phyloP scores from a whole-genome alignment of 228 moss, liverwort and hornwort species.

The Sphagnum fallax region DNA sequence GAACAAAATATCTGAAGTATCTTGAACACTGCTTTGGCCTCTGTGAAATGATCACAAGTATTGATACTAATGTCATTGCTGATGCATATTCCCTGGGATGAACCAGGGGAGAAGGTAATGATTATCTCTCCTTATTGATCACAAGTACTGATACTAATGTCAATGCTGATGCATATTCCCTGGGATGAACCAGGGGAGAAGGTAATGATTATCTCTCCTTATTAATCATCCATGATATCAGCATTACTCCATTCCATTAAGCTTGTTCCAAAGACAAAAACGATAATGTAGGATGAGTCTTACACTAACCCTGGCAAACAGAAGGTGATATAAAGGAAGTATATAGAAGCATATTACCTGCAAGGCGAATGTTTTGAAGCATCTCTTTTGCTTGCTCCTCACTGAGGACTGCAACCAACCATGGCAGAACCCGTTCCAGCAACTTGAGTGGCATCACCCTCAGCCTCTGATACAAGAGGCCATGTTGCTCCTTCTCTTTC shows the following conservation, averaged over 20 bases:
- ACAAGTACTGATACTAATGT: too few species aligned
- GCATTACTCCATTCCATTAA: too few species aligned
- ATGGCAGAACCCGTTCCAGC: slow-evolving; percentile 84
- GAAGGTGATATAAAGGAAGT: too few species aligned
- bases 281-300: too few species aligned
- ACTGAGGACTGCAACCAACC: slow-evolving; percentile 85
- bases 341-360: slow-evolving; percentile 31
- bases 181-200: background rate
- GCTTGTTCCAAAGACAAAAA: too few species aligned
- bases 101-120: background rate
- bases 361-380: slow-evolving; percentile 90
- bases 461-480: slow-evolving; percentile 81
- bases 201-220: background rate
- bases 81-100: background rate
- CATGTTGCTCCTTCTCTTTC: slow-evolving; percentile 90
- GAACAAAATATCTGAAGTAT: too few species aligned
- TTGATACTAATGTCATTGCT: too few species aligned
- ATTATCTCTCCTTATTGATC: too few species aligned
- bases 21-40: too few species aligned
- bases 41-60: too few species aligned
- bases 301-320: too few species aligned
- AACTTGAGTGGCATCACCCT: slow-evolving; percentile 97
- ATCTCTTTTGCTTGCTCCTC: slow-evolving; percentile 94
- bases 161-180: background rate
- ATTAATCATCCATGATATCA: too few species aligned